A percentile compares a stretch with the other conserved stretches of the same genome.
phyloP scores from a whole-genome alignment of 2,329 filamentous ascomycete species.

The Phyllosticta citribraziliensis region DNA sequence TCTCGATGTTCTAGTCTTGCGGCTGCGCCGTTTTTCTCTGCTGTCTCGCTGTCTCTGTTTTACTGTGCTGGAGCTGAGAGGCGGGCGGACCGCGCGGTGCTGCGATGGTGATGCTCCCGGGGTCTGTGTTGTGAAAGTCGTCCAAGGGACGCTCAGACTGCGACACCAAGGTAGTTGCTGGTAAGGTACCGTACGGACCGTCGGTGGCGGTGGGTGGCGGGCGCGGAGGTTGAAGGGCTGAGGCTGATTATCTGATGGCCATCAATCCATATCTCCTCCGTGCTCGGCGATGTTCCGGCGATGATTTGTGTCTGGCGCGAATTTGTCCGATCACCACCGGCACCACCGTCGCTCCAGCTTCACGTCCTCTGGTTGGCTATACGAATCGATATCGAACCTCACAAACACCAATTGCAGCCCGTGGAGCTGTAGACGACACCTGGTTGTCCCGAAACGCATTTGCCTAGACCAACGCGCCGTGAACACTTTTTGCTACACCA shows the following conservation, averaged over 20 bases:
- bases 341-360: not conserved
- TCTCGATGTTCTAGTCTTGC: not conserved
- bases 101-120: too few relatives aligned
- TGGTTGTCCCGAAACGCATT: not conserved
- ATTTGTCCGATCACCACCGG: slow-evolving; percentile 7
- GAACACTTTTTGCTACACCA: too few relatives aligned
- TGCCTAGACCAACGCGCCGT: not conserved
- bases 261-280: not conserved
- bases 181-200: too few relatives aligned
- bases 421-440: not conserved
- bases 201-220: not conserved
- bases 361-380: not conserved
- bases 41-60: not conserved
- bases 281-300: not conserved
- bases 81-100: not conserved
- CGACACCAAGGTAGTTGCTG: too few relatives aligned
- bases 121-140: too few relatives aligned
- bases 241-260: slow-evolving; percentile 4
- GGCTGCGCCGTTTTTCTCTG: not conserved
- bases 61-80: not conserved
- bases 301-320: not conserved
- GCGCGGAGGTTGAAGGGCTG: slow-evolving; percentile 6
- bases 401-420: slow-evolving; percentile 1
- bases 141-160: too few relatives aligned
- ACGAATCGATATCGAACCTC: not conserved